phyloP scores from a whole-genome alignment of 2,329 filamentous ascomycete species.

The Geosmithia flava region DNA sequence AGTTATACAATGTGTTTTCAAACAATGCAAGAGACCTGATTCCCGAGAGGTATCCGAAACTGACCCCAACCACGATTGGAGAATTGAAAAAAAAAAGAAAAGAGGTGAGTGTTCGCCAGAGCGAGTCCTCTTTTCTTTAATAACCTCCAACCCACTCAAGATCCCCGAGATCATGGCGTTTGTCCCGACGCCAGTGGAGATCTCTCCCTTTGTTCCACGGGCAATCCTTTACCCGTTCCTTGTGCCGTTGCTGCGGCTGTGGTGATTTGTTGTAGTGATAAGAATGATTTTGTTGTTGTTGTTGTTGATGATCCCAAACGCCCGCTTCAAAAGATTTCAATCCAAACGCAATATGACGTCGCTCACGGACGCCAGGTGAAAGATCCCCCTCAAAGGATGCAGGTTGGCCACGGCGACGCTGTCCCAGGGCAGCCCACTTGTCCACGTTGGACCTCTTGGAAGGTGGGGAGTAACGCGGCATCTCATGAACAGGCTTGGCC shows the following conservation, averaged over 20 bases:
- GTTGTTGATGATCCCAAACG: conserved; percentile 32
- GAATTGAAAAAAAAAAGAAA: conserved; percentile 21
- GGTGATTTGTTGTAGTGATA: conserved; percentile 14
- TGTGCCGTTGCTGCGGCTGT: conserved; percentile 21
- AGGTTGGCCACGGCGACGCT: conserved; percentile 60
- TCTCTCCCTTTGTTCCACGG: conserved; percentile 47
- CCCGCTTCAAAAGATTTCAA: conserved; percentile 35
- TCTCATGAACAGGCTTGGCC: conserved; percentile 19
- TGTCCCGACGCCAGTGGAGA: conserved; percentile 51
- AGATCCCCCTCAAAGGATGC: not conserved
- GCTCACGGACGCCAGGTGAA: conserved; percentile 10
- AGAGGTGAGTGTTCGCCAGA: not conserved
- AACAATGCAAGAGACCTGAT: not conserved
- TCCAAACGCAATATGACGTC: conserved; percentile 35
- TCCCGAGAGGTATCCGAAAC: conserved; percentile 1
- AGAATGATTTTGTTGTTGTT: conserved; percentile 6
- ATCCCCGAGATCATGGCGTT: conserved; percentile 57
- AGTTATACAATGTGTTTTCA: not conserved
- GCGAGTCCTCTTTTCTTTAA: conserved; percentile 35
- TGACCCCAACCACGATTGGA: conserved; percentile 51
- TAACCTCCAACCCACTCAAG: conserved; percentile 94
- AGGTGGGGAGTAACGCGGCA: conserved; percentile 50
- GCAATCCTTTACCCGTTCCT: conserved; percentile 38
- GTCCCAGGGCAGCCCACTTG: conserved; percentile 83
- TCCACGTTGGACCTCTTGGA: conserved; percentile 54